These are phyloP conservation scores for Knufia fluminis DNA, from an alignment of 2,329 filamentous ascomycete species.

Conservation along the genomic window DNA sequence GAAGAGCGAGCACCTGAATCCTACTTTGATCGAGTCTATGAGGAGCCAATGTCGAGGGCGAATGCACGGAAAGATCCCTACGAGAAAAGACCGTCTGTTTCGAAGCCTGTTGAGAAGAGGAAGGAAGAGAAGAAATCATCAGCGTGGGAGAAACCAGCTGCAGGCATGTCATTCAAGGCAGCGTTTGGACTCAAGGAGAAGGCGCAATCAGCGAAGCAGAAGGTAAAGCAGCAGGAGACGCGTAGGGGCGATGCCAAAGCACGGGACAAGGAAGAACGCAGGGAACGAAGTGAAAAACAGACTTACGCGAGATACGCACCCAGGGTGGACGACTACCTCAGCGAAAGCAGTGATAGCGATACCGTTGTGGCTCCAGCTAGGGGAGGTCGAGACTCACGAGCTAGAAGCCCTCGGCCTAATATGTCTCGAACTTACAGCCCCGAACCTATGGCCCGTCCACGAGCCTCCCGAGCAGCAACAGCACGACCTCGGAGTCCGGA, in stretches of 20 bases:
- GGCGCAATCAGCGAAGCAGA: constrained; percentile 15
- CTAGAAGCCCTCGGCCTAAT: background rate
- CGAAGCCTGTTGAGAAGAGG: constrained; percentile 28
- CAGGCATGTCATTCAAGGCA: constrained; percentile 15
- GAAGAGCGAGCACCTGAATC: constrained; percentile 33
- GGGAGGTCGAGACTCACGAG: background rate
- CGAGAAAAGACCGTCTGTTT: constrained; percentile 27
- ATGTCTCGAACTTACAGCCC: too few relatives aligned
- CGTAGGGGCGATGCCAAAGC: constrained; percentile 31
- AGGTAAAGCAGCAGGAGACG: constrained; percentile 6
- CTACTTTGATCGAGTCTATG: constrained; percentile 31
- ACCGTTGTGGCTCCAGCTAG: constrained; percentile 13
- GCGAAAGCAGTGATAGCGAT: constrained; percentile 27
- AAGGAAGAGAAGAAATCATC: constrained; percentile 27
- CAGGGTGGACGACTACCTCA: constrained; percentile 27
- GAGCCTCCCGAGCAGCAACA: constrained; percentile 10
- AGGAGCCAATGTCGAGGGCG: constrained; percentile 29
- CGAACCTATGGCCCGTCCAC: constrained; percentile 17
- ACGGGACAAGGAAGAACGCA: constrained; percentile 35
- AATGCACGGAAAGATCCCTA: constrained; percentile 33
- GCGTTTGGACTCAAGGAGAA: constrained; percentile 14
- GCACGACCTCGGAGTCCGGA: constrained; percentile 18
- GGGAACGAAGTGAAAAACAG: constrained; percentile 32
- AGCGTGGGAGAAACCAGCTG: constrained; percentile 9
- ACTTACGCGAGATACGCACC: constrained; percentile 23